These are phyloP conservation scores for Aspergillus novoparasiticus DNA, from an alignment of 2,329 filamentous ascomycete genomes.

Conservation along the genomic window DNA sequence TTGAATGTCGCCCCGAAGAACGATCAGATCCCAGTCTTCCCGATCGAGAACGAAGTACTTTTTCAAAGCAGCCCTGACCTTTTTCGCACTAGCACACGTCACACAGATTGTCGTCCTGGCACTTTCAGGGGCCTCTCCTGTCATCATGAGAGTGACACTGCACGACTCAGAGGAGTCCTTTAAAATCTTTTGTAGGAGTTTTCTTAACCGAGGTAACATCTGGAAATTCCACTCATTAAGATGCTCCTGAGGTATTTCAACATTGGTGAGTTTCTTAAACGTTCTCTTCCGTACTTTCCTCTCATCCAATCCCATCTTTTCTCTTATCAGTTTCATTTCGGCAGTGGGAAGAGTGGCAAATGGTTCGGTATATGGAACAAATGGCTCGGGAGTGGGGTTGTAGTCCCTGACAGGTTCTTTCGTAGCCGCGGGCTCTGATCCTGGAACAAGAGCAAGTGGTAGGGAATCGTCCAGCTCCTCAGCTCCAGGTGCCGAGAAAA, in stretches of 20 bases:
- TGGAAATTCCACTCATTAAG: slow-evolving; percentile 61
- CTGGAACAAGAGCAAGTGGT: slow-evolving; percentile 42
- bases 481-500: slow-evolving; percentile 43
- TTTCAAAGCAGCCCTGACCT: slow-evolving; percentile 60
- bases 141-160: slow-evolving; percentile 62
- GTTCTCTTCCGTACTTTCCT: slow-evolving; percentile 41
- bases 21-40: slow-evolving; percentile 60
- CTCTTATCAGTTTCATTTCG: slow-evolving; percentile 28
- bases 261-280: slow-evolving; percentile 48
- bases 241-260: slow-evolving; percentile 58
- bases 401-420: slow-evolving; percentile 24
- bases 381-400: slow-evolving; percentile 15
- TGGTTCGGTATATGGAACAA: slow-evolving; percentile 21
- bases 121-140: slow-evolving; percentile 59
- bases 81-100: slow-evolving; percentile 61
- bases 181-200: slow-evolving; percentile 60
- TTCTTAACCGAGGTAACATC: slow-evolving; percentile 60
- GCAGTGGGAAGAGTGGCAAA: slow-evolving; percentile 22
- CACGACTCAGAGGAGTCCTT: slow-evolving; percentile 63
- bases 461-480: slow-evolving; percentile 46
- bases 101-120: slow-evolving; percentile 65
- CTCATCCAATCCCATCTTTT: slow-evolving; percentile 29
- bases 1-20: slow-evolving; percentile 61
- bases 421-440: slow-evolving; percentile 30
- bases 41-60: slow-evolving; percentile 60